Conservation (phyloP, 179 eudicot genomes). For the Beta macrorhiza region DNA sequence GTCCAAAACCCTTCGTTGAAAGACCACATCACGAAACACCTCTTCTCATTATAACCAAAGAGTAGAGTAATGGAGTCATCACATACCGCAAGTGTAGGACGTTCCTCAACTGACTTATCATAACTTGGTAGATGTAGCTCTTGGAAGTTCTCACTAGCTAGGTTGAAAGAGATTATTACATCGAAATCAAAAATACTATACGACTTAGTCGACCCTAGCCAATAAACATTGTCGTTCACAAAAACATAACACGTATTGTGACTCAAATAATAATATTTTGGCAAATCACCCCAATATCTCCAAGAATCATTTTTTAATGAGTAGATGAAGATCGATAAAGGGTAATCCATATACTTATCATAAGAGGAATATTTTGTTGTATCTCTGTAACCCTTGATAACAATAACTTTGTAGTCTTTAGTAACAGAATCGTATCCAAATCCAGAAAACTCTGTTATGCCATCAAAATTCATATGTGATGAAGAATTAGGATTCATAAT, state of each 20-base stretch:
- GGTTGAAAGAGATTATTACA: constrained; percentile 1
- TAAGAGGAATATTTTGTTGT: neutral
- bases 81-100: neutral
- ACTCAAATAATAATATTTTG: neutral
- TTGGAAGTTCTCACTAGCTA: neutral
- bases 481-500: neutral
- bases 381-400: neutral
- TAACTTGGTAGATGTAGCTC: neutral
- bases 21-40: constrained; percentile 3
- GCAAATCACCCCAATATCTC: constrained; percentile 17
- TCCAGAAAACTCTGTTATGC: neutral
- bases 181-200: neutral
- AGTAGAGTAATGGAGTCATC: constrained; percentile 17
- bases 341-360: neutral
- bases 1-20: constrained; percentile 3
- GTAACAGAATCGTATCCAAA: constrained; percentile 19
- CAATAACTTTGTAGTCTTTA: constrained; percentile 21
- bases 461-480: neutral
- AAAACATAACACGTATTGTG: neutral
- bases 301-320: neutral
- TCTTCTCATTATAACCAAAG: neutral
- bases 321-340: neutral
- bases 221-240: constrained; percentile 9
- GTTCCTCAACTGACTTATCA: neutral
- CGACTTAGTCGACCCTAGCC: neutral